phyloP scores from a whole-genome alignment of 495 filamentous ascomycete species.

The Podospora anserina region DNA sequence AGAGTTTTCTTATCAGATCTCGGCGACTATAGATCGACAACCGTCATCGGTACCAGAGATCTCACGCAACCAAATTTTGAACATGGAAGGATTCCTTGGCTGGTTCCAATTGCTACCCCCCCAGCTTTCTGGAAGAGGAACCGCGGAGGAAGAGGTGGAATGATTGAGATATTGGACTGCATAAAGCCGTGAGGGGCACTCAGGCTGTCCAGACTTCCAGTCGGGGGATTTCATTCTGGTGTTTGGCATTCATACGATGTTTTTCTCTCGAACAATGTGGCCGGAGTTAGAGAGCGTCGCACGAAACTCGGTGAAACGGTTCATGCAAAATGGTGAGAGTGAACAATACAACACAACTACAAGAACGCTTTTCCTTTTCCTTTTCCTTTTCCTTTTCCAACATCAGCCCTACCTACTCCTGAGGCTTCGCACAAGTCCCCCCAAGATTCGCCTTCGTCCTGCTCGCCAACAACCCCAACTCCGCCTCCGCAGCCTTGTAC shows the following conservation, averaged over 20 bases:
- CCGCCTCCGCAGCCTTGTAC: conserved; percentile 7
- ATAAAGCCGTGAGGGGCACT: not conserved
- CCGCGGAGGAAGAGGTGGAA: not conserved
- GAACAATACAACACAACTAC: too few species aligned
- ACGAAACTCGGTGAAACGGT: too few species aligned
- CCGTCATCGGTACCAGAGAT: not conserved
- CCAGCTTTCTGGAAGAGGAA: not conserved
- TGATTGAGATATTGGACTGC: not conserved
- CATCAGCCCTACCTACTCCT: not conserved
- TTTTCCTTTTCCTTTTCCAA: not conserved
- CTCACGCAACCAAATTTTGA: not conserved
- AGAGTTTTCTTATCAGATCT: not conserved
- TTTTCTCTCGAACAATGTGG: too few species aligned
- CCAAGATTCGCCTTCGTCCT: conserved; percentile 7
- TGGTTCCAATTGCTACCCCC: not conserved
- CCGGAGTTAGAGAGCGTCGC: too few species aligned
- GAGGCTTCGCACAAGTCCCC: not conserved
- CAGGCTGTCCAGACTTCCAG: not conserved
- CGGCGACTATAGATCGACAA: not conserved
- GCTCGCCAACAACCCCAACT: conserved; percentile 6
- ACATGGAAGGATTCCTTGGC: not conserved
- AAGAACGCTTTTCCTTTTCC: too few species aligned
- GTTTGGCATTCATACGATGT: too few species aligned
- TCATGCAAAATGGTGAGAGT: too few species aligned
- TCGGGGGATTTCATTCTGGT: not conserved